Evolutionary conservation across 2,329 filamentous ascomycete species (phyloP).

Genomic region (Trichoderma polysporum): DNA sequence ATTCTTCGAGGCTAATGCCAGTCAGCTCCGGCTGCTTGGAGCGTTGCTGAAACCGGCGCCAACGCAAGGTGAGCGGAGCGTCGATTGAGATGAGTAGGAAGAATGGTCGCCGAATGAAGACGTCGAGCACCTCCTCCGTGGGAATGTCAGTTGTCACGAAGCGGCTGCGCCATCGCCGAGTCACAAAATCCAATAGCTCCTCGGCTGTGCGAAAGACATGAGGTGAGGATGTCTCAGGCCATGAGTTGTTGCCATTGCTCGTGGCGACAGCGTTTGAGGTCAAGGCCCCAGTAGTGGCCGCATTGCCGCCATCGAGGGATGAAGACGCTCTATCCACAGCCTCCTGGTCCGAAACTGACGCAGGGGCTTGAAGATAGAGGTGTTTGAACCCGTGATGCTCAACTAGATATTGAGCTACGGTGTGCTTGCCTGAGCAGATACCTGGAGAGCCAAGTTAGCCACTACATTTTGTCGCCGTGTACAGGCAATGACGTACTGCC

Average conservation of each 20-base stretch:
- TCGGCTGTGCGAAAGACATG: conserved; percentile 60
- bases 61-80: conserved; percentile 80
- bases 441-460: conserved; percentile 49
- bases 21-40: conserved; percentile 25
- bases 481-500: conserved; percentile 54
- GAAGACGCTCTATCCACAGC: background rate
- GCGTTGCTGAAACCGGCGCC: conserved; percentile 66
- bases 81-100: conserved; percentile 92
- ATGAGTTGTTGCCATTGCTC: conserved; percentile 28
- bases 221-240: conserved; percentile 28
- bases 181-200: conserved; percentile 79
- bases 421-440: conserved; percentile 90
- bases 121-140: conserved; percentile 70
- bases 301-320: conserved; percentile 11
- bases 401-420: conserved; percentile 83
- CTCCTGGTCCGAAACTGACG: background rate
- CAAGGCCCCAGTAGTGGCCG: conserved; percentile 28
- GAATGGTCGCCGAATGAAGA: conserved; percentile 77
- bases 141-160: conserved; percentile 87
- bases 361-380: conserved; percentile 54
- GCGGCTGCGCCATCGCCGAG: conserved; percentile 74
- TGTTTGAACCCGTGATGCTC: conserved; percentile 79
- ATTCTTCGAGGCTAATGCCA: conserved; percentile 51
- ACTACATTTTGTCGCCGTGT: background rate
- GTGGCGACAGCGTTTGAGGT: conserved; percentile 31